A percentile compares a stretch with the other conserved stretches of the same genome.
These are phyloP conservation scores for Trametes hirsuta DNA, from an alignment of 1,284 basidiomycete genomes.

Conservation along the genomic window DNA sequence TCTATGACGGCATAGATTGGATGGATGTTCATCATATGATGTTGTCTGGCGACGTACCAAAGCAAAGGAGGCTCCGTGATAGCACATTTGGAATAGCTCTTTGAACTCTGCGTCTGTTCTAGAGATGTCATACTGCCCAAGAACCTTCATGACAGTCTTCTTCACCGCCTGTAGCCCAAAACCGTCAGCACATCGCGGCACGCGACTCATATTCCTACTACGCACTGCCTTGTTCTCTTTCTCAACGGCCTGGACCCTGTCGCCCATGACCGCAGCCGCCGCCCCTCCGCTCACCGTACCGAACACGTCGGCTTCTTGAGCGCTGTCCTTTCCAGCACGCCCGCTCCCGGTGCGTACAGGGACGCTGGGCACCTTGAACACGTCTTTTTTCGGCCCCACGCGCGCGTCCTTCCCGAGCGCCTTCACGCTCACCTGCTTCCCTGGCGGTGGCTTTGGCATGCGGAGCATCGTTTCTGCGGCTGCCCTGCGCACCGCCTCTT, in stretches of 20 bases:
- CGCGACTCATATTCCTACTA: background rate
- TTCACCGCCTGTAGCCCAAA: constrained; percentile 45
- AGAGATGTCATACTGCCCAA: constrained; percentile 47
- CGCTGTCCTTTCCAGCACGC: constrained; percentile 5
- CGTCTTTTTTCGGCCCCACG: constrained; percentile 24
- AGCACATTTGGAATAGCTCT: constrained; percentile 36
- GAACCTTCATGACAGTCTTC: constrained; percentile 41
- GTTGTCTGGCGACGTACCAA: constrained; percentile 28
- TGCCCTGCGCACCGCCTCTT: constrained; percentile 32
- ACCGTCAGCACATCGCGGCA: background rate
- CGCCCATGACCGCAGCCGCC: constrained; percentile 8
- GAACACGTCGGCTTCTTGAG: constrained; percentile 51
- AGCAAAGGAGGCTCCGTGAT: constrained; percentile 38
- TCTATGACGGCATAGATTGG: constrained; percentile 43
- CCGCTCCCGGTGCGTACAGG: constrained; percentile 30
- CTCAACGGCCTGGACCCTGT: constrained; percentile 33
- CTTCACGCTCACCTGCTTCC: constrained; percentile 12
- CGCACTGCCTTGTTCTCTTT: constrained; percentile 47
- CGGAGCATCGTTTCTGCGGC: constrained; percentile 42
- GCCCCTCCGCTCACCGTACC: constrained; percentile 36
- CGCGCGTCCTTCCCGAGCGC: constrained; percentile 23
- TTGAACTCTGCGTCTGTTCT: constrained; percentile 63
- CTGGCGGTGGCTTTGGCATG: constrained; percentile 32
- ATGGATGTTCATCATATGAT: background rate
- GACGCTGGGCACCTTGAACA: constrained; percentile 43